Percentiles rank a stretch among this genome's conserved stretches.
Evolutionary conservation across 345 rosid genomes (phyloP).

Genomic region (Brassica carinata): DNA sequence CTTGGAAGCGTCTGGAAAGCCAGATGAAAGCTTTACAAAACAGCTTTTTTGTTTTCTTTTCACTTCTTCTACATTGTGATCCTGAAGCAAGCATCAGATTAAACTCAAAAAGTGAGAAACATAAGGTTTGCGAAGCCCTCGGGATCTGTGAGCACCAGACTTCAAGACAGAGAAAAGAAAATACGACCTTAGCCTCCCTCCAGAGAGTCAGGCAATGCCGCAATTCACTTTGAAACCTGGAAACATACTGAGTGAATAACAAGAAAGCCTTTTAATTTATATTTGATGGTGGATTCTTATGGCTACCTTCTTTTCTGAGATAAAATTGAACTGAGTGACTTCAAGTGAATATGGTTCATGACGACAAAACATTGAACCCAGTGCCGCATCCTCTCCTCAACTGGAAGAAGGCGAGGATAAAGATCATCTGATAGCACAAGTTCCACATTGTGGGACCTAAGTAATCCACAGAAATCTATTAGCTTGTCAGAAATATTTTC

Average conservation of each 20-base stretch:
- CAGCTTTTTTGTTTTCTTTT: slow-evolving; percentile 47
- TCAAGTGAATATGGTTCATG: slow-evolving; percentile 64
- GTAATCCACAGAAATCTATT: slow-evolving; percentile 13
- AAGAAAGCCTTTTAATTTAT: slow-evolving; percentile 21
- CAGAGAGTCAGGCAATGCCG: slow-evolving; percentile 60
- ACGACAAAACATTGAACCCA: slow-evolving; percentile 81
- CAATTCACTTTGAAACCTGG: slow-evolving; percentile 84
- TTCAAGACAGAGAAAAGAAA: slow-evolving; percentile 6
- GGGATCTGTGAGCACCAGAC: slow-evolving; percentile 17
- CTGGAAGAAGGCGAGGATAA: slow-evolving; percentile 62
- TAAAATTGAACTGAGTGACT: slow-evolving; percentile 67
- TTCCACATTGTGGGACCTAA: slow-evolving; percentile 79
- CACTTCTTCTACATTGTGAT: slow-evolving; percentile 50
- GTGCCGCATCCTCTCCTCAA: slow-evolving; percentile 67
- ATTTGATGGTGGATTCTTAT: slow-evolving; percentile 26
- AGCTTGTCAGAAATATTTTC: slow-evolving; percentile 9
- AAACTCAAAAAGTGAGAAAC: slow-evolving; percentile 11
- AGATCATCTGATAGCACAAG: slow-evolving; percentile 68
- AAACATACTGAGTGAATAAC: slow-evolving; percentile 34
- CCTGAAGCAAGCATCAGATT: slow-evolving; percentile 52
- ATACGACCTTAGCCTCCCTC: slow-evolving; percentile 47
- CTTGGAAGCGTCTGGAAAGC: slow-evolving; percentile 71
- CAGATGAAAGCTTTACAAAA: slow-evolving; percentile 71
- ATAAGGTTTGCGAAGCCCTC: slow-evolving; percentile 18
- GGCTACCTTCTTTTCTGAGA: slow-evolving; percentile 76